phyloP scores from a whole-genome alignment of 352 stramenopile genomes.

The Phytopythium boreale region DNA sequence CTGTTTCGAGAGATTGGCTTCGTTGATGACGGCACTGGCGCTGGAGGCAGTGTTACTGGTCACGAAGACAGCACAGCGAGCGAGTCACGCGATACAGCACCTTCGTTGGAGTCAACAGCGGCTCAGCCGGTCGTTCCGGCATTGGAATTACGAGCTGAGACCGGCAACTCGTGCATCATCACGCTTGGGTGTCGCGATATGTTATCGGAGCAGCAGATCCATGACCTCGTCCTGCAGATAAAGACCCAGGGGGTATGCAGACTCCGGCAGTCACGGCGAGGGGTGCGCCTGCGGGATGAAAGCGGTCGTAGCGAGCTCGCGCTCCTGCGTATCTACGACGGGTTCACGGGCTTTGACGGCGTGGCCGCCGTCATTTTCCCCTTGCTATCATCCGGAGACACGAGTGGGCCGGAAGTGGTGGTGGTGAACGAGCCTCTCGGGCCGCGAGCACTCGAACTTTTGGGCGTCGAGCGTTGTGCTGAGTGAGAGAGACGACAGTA shows the following conservation, averaged over 20 bases:
- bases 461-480: neutral
- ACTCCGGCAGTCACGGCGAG: neutral
- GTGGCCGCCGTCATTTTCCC: neutral
- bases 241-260: neutral
- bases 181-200: neutral
- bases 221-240: neutral
- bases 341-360: neutral
- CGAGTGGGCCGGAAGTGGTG: neutral
- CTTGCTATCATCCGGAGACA: neutral
- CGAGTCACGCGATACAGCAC: neutral
- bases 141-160: neutral
- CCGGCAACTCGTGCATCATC: neutral
- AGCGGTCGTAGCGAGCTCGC: neutral
- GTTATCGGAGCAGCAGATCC: neutral
- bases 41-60: neutral
- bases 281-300: neutral
- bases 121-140: neutral
- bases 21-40: neutral
- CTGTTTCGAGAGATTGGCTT: neutral
- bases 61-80: neutral
- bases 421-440: neutral
- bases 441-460: neutral
- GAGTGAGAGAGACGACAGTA: neutral
- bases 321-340: neutral
- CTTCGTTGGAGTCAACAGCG: neutral